Evolutionary conservation across 202 grass and related monocot genomes (phyloP).

Genomic region (Digitaria exilis): DNA sequence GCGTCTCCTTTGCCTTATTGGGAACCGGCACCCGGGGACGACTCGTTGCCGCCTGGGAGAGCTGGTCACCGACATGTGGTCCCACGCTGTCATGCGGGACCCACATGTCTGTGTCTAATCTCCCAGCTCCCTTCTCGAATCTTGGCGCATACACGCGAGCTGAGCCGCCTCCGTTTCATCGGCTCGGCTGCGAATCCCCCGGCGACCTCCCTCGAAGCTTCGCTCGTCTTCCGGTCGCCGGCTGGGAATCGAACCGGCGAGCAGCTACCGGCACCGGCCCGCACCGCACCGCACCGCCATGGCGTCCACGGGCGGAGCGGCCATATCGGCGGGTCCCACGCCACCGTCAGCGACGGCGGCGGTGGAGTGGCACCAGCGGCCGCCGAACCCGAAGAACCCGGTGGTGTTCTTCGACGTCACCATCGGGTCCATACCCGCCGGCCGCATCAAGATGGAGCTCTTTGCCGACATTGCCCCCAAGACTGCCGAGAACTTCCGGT

Average conservation of each 20-base stretch:
- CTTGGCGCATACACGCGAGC: slow-evolving; percentile 1
- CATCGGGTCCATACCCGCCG: slow-evolving; percentile 93
- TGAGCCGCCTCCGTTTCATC: background rate
- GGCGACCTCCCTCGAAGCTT: background rate
- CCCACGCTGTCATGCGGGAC: rapidly evolving
- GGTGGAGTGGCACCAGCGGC: slow-evolving; percentile 95
- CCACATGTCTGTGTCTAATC: background rate
- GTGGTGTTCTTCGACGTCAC: slow-evolving; percentile 98
- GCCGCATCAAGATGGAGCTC: slow-evolving; percentile 99
- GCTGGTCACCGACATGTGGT: background rate
- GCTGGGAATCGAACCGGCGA: background rate
- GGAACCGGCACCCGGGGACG: background rate
- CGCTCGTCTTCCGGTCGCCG: background rate
- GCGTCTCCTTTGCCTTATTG: background rate
- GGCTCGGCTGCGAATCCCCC: background rate
- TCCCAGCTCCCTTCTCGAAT: background rate
- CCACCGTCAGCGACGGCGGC: slow-evolving; percentile 45
- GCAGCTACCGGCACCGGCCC: slow-evolving; percentile 12
- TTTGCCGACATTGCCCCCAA: slow-evolving; percentile 88
- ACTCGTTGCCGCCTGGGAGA: background rate
- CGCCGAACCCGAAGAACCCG: slow-evolving; percentile 89
- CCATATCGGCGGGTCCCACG: slow-evolving; percentile 33
- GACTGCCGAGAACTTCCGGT: slow-evolving; percentile 96
- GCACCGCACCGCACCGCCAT: slow-evolving; percentile 10
- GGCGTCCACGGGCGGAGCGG: slow-evolving; percentile 39